Evolutionary conservation across 208 protist genomes (phyloP), one percentile per base, ranked within the genome.

Genomic region (Leishmania turanica): DNA sequence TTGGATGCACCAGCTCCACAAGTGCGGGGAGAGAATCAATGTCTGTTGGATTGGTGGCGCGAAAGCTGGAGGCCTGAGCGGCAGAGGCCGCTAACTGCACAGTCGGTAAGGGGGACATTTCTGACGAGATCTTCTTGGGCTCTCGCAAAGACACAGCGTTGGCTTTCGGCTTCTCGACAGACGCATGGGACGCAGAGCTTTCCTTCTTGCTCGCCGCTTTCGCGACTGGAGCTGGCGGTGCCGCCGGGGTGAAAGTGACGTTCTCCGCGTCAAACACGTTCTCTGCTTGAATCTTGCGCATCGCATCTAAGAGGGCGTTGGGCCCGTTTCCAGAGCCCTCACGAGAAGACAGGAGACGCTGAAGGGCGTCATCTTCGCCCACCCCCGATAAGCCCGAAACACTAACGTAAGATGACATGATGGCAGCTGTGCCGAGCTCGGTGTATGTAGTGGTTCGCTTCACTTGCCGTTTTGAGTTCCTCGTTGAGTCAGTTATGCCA

Each of bases 1-100:
- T 96, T 3, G 77, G 82, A 84, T 97, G 94, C 47, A 95, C 80
- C 64, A 96, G 83, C 19, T 95, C 89, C 24, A 71, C 71, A 27
- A 95, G 73, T 24, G 83, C 78, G 27, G 90, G 88, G 19, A 96
- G 80, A 15, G 65, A 77, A 3, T 93, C 90, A 0, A 87, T 64
- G 53, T 91, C 83, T 31, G 75, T 78, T 3, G 84, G 82, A 75
- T 90, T 87, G 69, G 91, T 89, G 6, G 90, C 90, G 11, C 79
- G 82, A 82, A 94, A 94, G 51, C 80, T 81, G 15, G 83, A 86
- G 13, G 79, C 65, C 34, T 81, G 73, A 9, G 8, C 31, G 60
- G 40, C 40, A 0, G 51, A 24, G 45, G 70, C 37, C 68, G 80
- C 77, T 19, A 81, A n/a, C 40, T 58, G 72, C 45, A 60, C 72